These are phyloP conservation scores for Nicotiana tomentosiformis DNA, from an alignment of 257 asterid species.

Conservation along the genomic window DNA sequence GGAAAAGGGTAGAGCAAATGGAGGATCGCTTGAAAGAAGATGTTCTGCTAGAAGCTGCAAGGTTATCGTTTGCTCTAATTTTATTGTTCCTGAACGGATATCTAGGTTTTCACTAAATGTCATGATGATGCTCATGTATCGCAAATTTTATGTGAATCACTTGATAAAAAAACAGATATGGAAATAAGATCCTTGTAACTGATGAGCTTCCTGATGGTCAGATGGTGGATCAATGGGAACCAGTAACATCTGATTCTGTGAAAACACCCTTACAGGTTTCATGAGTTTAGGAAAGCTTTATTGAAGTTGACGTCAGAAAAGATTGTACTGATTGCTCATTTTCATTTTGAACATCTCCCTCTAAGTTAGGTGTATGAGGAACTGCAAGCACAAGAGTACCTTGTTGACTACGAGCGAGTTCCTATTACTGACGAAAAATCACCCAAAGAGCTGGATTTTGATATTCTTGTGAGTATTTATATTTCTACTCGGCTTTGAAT, in stretches of 20 bases:
- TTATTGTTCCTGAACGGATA: background rate
- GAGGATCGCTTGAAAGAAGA: conserved; percentile 95
- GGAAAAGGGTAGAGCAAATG: conserved; percentile 97
- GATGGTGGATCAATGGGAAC: conserved; percentile 99
- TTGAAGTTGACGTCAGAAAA: background rate
- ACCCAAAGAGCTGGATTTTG: conserved; percentile 97
- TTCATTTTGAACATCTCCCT: conserved; percentile 18
- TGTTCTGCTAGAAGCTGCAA: conserved; percentile 77
- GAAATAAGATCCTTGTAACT: conserved; percentile 94
- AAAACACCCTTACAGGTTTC: conserved; percentile 92
- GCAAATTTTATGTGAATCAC: conserved; percentile 14
- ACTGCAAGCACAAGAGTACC: conserved; percentile 64
- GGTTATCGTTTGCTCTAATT: conserved; percentile 31
- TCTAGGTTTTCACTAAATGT: background rate
- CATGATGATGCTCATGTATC: background rate
- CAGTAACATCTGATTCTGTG: conserved; percentile 70
- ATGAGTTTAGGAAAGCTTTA: background rate
- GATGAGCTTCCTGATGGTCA: conserved; percentile 99
- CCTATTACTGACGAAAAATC: conserved; percentile 95
- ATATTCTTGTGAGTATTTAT: conserved; percentile 64
- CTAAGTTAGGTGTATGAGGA: conserved; percentile 80
- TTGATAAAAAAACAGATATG: conserved; percentile 61
- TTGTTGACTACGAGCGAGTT: conserved; percentile 90
- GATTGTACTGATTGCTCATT: conserved; percentile 5
- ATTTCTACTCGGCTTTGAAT: conserved; percentile 10